These are phyloP conservation scores for Sindora glabra DNA, from an alignment of 306 rosid genomes.

Conservation along the genomic window DNA sequence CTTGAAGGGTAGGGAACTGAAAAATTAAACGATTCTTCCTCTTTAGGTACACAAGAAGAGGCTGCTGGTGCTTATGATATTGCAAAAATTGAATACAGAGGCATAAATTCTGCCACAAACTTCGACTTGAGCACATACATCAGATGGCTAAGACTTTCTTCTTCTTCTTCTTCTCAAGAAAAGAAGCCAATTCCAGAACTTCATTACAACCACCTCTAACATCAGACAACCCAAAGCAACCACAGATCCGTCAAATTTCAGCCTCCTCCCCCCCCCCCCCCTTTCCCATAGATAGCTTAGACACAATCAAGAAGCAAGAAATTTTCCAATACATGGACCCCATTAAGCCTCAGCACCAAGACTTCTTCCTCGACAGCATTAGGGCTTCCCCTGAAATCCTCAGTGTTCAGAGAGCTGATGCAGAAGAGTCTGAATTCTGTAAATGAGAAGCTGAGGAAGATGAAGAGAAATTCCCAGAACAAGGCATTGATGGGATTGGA, in stretches of 20 bases:
- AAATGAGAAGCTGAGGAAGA: neutral
- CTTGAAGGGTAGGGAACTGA: too few relatives aligned
- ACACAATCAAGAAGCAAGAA: neutral
- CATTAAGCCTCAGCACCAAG: constrained; percentile 15
- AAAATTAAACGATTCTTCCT: too few relatives aligned
- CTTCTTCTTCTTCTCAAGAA: too few relatives aligned
- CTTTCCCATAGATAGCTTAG: neutral
- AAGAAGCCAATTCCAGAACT: too few relatives aligned
- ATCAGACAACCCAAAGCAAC: constrained; percentile 7
- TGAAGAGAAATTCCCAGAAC: neutral
- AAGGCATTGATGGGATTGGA: neutral
- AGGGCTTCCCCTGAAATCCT: constrained; percentile 39
- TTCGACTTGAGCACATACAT: constrained; percentile 77
- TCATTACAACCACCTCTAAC: too few relatives aligned
- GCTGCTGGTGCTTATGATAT: constrained; percentile 88
- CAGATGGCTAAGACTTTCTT: constrained; percentile 63
- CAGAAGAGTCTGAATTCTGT: constrained; percentile 18
- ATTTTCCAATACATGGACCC: neutral
- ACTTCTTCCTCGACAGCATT: constrained; percentile 33
- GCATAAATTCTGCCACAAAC: constrained; percentile 80
- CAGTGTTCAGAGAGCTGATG: constrained; percentile 28
- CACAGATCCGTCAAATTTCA: neutral
- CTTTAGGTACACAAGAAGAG: constrained; percentile 82
- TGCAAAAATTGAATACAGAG: constrained; percentile 90
- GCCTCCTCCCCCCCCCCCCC: constrained; percentile 9